Conservation (phyloP, 2,329 filamentous ascomycete species). For the Penicillium fuscoglaucum region DNA sequence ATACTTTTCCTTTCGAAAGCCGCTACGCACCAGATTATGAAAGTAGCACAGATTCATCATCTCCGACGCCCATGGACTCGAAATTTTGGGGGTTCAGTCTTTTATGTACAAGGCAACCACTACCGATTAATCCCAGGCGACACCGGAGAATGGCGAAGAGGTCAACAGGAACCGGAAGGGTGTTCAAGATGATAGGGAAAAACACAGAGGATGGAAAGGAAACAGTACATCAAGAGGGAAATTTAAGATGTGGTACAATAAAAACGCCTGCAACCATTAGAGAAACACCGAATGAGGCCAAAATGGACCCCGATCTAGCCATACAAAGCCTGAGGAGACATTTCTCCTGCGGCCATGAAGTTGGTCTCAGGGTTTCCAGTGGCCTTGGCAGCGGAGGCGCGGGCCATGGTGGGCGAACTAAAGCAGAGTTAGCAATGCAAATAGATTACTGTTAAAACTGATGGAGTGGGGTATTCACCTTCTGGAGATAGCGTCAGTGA, state of each 20-base stretch:
- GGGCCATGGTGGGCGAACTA: slow-evolving; percentile 96
- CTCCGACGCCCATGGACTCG: slow-evolving; percentile 21
- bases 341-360: slow-evolving; percentile 70
- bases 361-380: slow-evolving; percentile 75
- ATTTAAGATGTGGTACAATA: slow-evolving; percentile 38
- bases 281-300: slow-evolving; percentile 31
- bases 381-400: slow-evolving; percentile 90
- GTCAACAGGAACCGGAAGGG: slow-evolving; percentile 25
- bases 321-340: slow-evolving; percentile 43
- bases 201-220: slow-evolving; percentile 25
- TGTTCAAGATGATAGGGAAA: slow-evolving; percentile 27
- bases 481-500: slow-evolving; percentile 94
- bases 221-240: slow-evolving; percentile 27
- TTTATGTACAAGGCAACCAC: slow-evolving; percentile 41
- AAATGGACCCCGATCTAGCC: slow-evolving; percentile 29
- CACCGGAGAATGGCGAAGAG: slow-evolving; percentile 27
- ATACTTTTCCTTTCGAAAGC: background rate
- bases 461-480: slow-evolving; percentile 61
- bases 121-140: slow-evolving; percentile 26
- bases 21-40: background rate
- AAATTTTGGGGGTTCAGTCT: slow-evolving; percentile 31
- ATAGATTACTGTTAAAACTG: background rate
- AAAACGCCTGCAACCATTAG: slow-evolving; percentile 39
- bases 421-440: slow-evolving; percentile 16
- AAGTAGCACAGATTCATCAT: slow-evolving; percentile 2